phyloP scores from a whole-genome alignment of 2,329 filamentous ascomycete genomes.

The Cladosporium sp. region DNA sequence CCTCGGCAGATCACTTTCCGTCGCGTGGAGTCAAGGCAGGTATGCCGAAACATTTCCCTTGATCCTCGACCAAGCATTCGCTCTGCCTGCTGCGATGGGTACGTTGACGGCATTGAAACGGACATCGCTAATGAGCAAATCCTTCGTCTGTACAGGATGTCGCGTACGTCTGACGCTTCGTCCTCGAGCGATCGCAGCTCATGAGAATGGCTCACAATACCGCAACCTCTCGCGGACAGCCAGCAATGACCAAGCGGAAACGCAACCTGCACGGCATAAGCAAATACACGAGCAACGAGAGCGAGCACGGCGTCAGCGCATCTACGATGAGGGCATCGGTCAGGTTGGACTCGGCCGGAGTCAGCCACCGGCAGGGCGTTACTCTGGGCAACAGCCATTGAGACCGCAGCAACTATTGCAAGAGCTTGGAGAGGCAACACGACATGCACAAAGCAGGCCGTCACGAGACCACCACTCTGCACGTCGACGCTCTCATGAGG shows the following conservation, averaged over 20 bases:
- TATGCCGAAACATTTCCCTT: not conserved
- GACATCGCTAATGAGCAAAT: slow-evolving; percentile 6
- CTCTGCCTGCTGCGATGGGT: too few species aligned
- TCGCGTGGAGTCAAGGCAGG: not conserved
- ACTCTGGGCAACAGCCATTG: slow-evolving; percentile 9
- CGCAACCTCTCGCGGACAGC: not conserved
- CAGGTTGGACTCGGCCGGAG: not conserved
- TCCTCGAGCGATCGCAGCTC: not conserved
- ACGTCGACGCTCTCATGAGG: not conserved
- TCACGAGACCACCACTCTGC: not conserved
- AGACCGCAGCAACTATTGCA: slow-evolving; percentile 4
- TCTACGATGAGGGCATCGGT: not conserved
- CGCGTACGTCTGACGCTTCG: slow-evolving; percentile 9
- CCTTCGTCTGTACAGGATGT: slow-evolving; percentile 17
- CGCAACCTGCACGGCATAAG: not conserved
- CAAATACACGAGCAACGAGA: slow-evolving; percentile 2
- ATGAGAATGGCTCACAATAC: not conserved
- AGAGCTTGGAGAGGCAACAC: not conserved
- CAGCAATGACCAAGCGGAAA: not conserved
- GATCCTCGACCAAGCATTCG: not conserved
- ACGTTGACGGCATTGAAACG: too few species aligned
- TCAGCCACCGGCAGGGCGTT: not conserved
- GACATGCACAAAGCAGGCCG: not conserved
- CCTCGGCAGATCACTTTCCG: not conserved
- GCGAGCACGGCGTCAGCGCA: not conserved